A percentile compares a stretch with the other conserved stretches of the same genome.
These are phyloP conservation scores for Lanzia echinophila DNA, from an alignment of 2,329 filamentous ascomycete genomes.

Conservation along the genomic window DNA sequence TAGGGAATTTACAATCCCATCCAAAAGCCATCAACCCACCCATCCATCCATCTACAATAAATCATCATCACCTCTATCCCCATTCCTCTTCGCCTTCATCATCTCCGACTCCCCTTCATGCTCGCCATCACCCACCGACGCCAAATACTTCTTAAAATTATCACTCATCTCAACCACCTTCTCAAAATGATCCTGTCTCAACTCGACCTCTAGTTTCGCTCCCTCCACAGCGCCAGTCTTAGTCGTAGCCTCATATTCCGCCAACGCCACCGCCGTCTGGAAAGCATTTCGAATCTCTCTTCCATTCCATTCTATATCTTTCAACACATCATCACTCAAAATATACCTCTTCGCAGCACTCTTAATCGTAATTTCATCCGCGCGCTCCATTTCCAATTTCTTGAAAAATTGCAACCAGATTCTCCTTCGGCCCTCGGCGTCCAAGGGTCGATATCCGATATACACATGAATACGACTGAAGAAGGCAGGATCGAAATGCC, in stretches of 20 bases:
- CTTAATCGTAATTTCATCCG: conserved; percentile 13
- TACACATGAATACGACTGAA: conserved; percentile 33
- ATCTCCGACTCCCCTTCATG: neutral
- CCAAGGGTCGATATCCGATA: conserved; percentile 28
- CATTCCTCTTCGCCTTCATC: conserved; percentile 9
- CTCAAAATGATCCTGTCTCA: conserved; percentile 20
- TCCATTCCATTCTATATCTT: conserved; percentile 24
- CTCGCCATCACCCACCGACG: conserved; percentile 9
- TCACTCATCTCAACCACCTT: conserved; percentile 20
- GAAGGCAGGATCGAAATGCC: conserved; percentile 36
- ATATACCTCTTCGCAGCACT: conserved; percentile 17
- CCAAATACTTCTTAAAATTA: conserved; percentile 20
- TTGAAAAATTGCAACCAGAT: conserved; percentile 28
- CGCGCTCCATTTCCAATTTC: conserved; percentile 16
- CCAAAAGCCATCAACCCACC: neutral
- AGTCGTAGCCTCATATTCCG: conserved; percentile 16
- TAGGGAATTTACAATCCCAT: too few relatives aligned
- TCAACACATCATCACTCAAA: conserved; percentile 14
- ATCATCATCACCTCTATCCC: conserved; percentile 18
- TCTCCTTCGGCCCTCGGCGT: conserved; percentile 18
- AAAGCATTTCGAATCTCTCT: conserved; percentile 26
- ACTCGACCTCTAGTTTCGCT: conserved; percentile 3
- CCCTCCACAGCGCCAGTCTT: neutral
- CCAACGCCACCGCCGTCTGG: conserved; percentile 23
- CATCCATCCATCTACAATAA: conserved; percentile 10